Evolutionary conservation across 371 early-diverging fungal species (phyloP).

Genomic region (Mucor saturninus): DNA sequence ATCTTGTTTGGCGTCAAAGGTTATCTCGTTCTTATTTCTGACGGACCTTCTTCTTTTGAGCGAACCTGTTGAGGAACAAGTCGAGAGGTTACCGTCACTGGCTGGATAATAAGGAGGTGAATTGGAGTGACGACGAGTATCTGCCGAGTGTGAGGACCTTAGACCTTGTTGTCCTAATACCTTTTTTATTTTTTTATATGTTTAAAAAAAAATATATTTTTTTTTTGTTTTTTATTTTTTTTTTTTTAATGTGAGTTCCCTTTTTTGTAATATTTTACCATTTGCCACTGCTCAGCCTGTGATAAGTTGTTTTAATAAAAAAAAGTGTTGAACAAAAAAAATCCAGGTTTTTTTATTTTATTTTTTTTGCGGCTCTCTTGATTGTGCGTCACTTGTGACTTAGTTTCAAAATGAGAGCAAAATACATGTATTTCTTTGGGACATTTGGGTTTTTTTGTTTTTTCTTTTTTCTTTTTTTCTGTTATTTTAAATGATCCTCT

Average conservation of each 20-base stretch:
- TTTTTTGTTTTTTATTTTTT: background rate
- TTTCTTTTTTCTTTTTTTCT: background rate
- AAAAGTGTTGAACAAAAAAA: background rate
- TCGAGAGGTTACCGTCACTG: constrained; percentile 25
- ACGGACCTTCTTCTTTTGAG: constrained; percentile 22
- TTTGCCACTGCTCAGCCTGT: background rate
- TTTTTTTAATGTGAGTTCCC: constrained; percentile 1
- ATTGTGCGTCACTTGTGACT: constrained; percentile 4
- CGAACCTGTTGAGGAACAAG: constrained; percentile 29
- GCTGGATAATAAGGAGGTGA: constrained; percentile 24
- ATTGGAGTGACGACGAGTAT: constrained; percentile 18
- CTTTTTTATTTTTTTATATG: constrained; percentile 1
- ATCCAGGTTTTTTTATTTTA: background rate
- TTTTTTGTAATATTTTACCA: constrained; percentile 9
- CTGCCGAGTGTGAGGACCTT: constrained; percentile 24
- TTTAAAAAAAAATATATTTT: background rate
- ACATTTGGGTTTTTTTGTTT: background rate
- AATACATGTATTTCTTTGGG: background rate
- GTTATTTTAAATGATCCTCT: background rate
- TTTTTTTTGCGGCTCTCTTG: background rate
- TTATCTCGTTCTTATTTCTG: background rate
- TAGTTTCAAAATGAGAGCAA: background rate
- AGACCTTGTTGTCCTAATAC: constrained; percentile 20
- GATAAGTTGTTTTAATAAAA: background rate
- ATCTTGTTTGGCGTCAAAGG: constrained; percentile 10